phyloP scores from a whole-genome alignment of 441 rosid genomes.

The Biscutella laevigata region DNA sequence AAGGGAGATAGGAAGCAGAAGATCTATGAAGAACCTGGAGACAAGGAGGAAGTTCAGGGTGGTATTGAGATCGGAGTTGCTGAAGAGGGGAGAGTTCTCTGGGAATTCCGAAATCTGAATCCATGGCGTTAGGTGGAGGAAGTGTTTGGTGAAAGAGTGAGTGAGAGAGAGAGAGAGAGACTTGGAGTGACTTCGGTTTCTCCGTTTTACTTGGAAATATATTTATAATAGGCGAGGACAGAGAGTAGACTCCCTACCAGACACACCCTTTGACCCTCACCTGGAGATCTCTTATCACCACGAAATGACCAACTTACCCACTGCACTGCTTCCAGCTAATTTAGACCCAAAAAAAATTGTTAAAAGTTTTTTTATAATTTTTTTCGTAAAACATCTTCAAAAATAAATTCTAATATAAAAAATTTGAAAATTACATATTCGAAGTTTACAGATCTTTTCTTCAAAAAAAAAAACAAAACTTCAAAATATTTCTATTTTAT shows the following conservation, averaged over 20 bases:
- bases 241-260: constrained; percentile 24
- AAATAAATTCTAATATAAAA: too few relatives aligned
- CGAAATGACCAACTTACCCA: too few relatives aligned
- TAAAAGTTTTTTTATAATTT: too few relatives aligned
- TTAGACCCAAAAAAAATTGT: too few relatives aligned
- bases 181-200: constrained; percentile 5
- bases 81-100: constrained; percentile 93
- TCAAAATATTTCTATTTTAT: too few relatives aligned
- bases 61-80: constrained; percentile 70
- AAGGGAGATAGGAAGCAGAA: neutral
- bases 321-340: too few relatives aligned
- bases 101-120: constrained; percentile 92
- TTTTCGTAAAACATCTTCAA: too few relatives aligned
- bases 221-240: constrained; percentile 8
- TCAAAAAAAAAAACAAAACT: too few relatives aligned
- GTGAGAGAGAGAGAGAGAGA: constrained; percentile 2
- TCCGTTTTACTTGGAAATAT: neutral
- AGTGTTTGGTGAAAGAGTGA: neutral
- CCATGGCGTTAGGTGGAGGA: constrained; percentile 53
- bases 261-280: too few relatives aligned
- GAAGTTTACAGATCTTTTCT: too few relatives aligned
- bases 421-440: too few relatives aligned
- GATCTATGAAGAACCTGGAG: constrained; percentile 56
- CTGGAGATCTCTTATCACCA: too few relatives aligned
- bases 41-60: constrained; percentile 87